Evolutionary conservation across 1,284 basidiomycete species (phyloP), one percentile per base, ranked within the genome.

Genomic region (Meripilus lineatus): DNA sequence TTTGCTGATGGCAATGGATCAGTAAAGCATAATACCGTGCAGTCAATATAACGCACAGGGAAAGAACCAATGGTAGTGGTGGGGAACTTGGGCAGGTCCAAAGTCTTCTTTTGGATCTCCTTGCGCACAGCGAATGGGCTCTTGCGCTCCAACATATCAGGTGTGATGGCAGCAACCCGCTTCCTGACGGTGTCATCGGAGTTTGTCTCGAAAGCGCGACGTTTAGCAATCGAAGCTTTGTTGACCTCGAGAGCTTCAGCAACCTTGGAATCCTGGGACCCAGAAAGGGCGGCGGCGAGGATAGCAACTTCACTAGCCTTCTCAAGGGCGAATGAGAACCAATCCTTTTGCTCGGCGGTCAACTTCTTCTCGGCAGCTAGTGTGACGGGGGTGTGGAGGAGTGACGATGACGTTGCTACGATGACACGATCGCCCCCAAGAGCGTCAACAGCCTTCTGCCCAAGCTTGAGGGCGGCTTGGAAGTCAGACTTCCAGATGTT

Each of bases 401-500:
- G 89, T 46, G 96, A 98, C 32, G 95, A 98, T 10, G 95, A 98
- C 42, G 96, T 94, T 26, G 93, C 93, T 60, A 97, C 75, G 63
- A 96, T 81, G 62, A 99, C 90, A 53, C 93, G 92, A 55, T 92
- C 88, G 53, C 74, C 69, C 50, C 92, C 92, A 58, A 97, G 84
- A 38, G 72, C 75, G 43, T 82, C 79, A 58, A 94, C 71, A 43
- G 93, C 94, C 69, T 88, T 90, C 74, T 95, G 83, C 49, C 81
- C 92, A 42, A 82, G 71, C 62, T 86, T 83, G 71, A 95, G 78
- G 48, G 91, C 87, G 42, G 81, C 84, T 56, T 77, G 73, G 61
- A 99, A 85, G 73, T 99, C 95, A 52, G 85, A 90, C 84, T 99
- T 99, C 96, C 96, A 99, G 74, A 99, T 93, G 79, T 99, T 99